phyloP scores from a whole-genome alignment of 257 asterid genomes.

The Solanum habrochaites region DNA sequence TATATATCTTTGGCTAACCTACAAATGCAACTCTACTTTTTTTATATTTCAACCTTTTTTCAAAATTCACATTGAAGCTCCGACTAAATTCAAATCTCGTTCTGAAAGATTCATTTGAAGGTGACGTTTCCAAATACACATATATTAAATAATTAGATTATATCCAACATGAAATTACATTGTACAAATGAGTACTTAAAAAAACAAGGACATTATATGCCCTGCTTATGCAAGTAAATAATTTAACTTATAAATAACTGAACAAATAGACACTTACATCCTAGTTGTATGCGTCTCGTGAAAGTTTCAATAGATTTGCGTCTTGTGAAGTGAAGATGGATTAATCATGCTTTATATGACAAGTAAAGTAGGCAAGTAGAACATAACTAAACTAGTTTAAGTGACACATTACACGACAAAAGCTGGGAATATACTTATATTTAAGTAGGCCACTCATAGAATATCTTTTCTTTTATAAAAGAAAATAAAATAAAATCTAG shows the following conservation, averaged over 20 bases:
- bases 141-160: background rate
- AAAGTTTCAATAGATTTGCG: background rate
- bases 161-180: background rate
- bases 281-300: no score
- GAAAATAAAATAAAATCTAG: background rate
- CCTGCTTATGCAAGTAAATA: no score
- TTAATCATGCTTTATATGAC: background rate
- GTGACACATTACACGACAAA: background rate
- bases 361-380: background rate
- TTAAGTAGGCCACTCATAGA: background rate
- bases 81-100: accelerated
- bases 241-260: no score
- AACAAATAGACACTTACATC: no score
- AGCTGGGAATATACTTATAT: background rate
- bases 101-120: no score
- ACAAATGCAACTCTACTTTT: background rate
- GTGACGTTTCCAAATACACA: no score
- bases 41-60: accelerated
- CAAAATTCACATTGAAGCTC: no score
- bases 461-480: background rate
- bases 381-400: background rate
- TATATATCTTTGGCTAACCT: background rate
- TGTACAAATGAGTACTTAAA: background rate
- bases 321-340: background rate
- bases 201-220: no score